Conservation (phyloP, 2,329 filamentous ascomycete species). For the Penicillium freii region DNA sequence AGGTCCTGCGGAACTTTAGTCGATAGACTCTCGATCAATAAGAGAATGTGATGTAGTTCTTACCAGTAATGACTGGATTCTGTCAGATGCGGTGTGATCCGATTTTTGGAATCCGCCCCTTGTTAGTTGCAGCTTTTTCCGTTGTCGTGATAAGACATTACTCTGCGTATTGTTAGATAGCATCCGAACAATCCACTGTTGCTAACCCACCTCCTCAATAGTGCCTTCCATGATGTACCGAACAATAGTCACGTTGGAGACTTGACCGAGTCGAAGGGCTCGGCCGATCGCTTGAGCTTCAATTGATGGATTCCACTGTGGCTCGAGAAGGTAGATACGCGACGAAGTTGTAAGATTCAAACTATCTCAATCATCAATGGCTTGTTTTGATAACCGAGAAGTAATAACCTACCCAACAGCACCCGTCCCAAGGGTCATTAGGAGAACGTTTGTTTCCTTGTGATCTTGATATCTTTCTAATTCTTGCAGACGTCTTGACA, state of each 20-base stretch:
- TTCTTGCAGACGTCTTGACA: not conserved
- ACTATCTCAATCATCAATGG: not conserved
- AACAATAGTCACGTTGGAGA: not conserved
- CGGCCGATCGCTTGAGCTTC: conserved; percentile 7
- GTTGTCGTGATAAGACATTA: conserved; percentile 1
- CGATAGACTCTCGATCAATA: not conserved
- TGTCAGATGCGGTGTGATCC: not conserved
- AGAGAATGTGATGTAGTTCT: not conserved
- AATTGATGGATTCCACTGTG: conserved; percentile 9
- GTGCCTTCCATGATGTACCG: conserved; percentile 4
- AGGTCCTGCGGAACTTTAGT: not conserved
- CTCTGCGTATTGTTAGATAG: conserved; percentile 1
- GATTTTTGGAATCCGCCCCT: not conserved
- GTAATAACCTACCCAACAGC: not conserved
- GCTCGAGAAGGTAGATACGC: conserved; percentile 7
- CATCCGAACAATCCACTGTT: not conserved
- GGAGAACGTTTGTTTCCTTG: not conserved
- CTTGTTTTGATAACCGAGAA: not conserved
- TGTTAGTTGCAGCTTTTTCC: not conserved
- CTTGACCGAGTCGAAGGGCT: conserved; percentile 6
- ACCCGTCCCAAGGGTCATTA: not conserved
- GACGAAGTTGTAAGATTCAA: not conserved
- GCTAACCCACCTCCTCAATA: conserved; percentile 1
- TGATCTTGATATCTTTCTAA: not conserved
- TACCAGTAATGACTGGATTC: not conserved